A percentile compares a stretch with the other conserved stretches of the same genome.
Conservation (phyloP, 2,329 filamentous ascomycete genomes). For the Aspergillus floridensis region DNA sequence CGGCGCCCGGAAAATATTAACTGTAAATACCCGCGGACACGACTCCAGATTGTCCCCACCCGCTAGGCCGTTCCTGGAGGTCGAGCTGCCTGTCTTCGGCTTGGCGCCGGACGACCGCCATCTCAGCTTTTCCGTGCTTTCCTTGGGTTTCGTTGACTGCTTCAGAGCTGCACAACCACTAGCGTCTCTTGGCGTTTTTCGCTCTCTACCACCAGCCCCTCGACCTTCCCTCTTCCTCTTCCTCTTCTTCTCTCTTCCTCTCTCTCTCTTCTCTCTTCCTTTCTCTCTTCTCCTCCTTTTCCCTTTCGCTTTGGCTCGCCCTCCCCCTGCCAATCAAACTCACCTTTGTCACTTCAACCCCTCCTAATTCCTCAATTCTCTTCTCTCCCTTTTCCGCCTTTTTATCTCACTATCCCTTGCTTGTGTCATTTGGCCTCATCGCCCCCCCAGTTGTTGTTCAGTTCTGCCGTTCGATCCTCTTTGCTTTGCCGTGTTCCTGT, state of each 20-base stretch:
- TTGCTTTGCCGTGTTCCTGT: constrained; percentile 12
- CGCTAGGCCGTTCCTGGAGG: constrained; percentile 29
- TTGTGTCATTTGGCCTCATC: constrained; percentile 11
- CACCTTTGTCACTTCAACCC: constrained; percentile 1
- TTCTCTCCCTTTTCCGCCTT: constrained; percentile 10
- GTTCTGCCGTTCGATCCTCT: constrained; percentile 9
- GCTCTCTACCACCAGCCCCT: constrained; percentile 33
- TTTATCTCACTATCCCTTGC: constrained; percentile 11
- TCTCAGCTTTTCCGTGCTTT: constrained; percentile 25
- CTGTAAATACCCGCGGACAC: constrained; percentile 28
- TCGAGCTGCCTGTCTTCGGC: constrained; percentile 23
- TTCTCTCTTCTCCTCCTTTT: constrained; percentile 14
- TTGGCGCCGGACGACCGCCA: constrained; percentile 27
- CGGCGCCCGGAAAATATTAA: constrained; percentile 27
- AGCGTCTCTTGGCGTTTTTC: constrained; percentile 34
- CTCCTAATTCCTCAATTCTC: constrained; percentile 7
- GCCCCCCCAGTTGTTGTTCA: neutral
- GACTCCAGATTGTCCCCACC: constrained; percentile 27
- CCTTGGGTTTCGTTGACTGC: constrained; percentile 24
- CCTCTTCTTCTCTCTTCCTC: constrained; percentile 14
- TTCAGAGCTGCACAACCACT: constrained; percentile 36
- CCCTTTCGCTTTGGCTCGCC: constrained; percentile 7
- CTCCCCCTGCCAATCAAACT: neutral
- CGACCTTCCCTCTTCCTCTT: constrained; percentile 23
- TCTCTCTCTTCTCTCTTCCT: constrained; percentile 12